Base-by-base conservation (phyloP, 441 rosid genomes). In the Rhodomyrtus psidioides region DNA sequence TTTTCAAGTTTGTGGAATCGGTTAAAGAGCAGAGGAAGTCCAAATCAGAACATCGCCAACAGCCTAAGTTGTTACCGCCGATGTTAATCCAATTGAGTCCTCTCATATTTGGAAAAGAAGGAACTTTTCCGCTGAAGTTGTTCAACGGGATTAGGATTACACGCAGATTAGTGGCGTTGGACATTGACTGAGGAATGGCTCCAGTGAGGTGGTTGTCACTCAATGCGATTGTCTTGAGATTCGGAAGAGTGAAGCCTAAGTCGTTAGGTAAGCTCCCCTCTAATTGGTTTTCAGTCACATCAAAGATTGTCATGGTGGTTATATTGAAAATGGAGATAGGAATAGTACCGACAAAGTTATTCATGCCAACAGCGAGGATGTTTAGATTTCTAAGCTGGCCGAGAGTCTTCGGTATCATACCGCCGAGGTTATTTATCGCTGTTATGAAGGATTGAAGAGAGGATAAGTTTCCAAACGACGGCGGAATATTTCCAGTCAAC, bases 91-190 rank as follows among this genome's bases (percentile, higher is more conserved):
- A 26, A 6, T 12, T 2, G 16, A 57, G 28, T 26, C 16, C 4
- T 57, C 28, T 57, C 62, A 26, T 57, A 28, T 26, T 57, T 57
- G 62, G n/a, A 28, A 26, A 57, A 57, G 62, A 26, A 57, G 62
- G 62, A 57, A 57, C 16, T 26, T 12, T 26, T 6, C 62, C 28
- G 3, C 0, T 57, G 26, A 57, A 57, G 2, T 57, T 26, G 62
- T 57, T 57, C 17, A 0, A 0, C 0, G 0, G 0, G 1, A 57
- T 5, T 57, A 2, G 1, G 7, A 57, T 2, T 2, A 0, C 15
- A 26, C 7, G 0, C 0, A 57, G 28, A 24, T 57, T 26, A 10
- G 16, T 26, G 3, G 15, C 28, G 0, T 57, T 57, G 27, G 28
- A 57, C 12, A 57, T 26, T 57, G 62, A 57, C 3, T 57, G 7